Evolutionary conservation across 495 filamentous ascomycete species (phyloP), one percentile per base, ranked within the genome.

Genomic region (Hypoxylon lenormandii): DNA sequence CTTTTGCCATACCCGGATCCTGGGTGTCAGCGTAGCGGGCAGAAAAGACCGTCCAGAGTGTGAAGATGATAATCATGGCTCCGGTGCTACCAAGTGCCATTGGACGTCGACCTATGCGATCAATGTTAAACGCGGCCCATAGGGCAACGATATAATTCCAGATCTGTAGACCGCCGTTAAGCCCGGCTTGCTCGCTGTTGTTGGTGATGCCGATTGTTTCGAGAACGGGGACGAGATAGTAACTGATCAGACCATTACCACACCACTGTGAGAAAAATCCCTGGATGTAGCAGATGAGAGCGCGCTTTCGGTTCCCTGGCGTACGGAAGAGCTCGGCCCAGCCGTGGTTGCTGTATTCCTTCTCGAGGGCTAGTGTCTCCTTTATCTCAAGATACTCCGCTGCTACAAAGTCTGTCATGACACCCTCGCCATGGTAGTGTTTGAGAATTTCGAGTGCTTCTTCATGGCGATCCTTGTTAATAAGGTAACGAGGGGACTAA

Each of bases 211-310:
- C 72, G 30, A 74, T 75, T 0, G 64, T 56, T n/a, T 73, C 46
- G 18, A 78, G 70, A 12, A 78, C 72, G 0, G 61, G 49, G 23
- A 47, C 33, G 7, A 78, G 67, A 54, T 83, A 83, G 61, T 81
- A 81, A 11, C 72, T 76, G 16, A 81, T 68, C 12, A 80, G 49
- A 13, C 72, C 74, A 52, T 77, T 77, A 21, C 80, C 80, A 37
- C 51, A 69, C 74, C 78, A 80, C 60, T 81, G 76, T n/a, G 65
- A 64, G 57, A 80, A 80, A 60, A 79, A 70, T 18, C 77, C 79
- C 5, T 68, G 63, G 5, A 66, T 68, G 57, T 73, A 33, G 42
- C 70, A 43, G 60, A 81, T 78, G n/a, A 77, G 60, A 19, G 75
- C 54, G n/a, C 75, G 69, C 49, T 74, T 66, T 37, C 76, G 74